Percentiles rank a stretch among this genome's conserved stretches.
These are phyloP conservation scores for Farysia itapuensis DNA, from an alignment of 1,284 basidiomycete genomes.

Conservation along the genomic window DNA sequence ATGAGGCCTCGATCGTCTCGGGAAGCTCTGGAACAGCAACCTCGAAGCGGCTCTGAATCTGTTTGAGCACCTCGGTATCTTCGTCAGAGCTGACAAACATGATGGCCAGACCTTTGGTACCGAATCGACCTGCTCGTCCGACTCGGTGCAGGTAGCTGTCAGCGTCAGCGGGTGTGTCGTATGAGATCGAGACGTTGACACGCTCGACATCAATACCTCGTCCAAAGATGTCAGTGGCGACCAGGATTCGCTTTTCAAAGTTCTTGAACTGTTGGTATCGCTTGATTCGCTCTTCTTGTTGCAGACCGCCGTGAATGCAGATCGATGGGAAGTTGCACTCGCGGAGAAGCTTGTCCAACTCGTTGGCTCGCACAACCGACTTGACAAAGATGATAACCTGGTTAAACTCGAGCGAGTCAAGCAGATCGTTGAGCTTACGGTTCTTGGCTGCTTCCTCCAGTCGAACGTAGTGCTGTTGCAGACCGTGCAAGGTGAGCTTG, in stretches of 20 bases:
- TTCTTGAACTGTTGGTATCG: constrained; percentile 99
- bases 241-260: constrained; percentile 87
- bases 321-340: constrained; percentile 99
- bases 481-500: constrained; percentile 94
- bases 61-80: constrained; percentile 88
- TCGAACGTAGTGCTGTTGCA: constrained; percentile 93
- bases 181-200: constrained; percentile 59
- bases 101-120: constrained; percentile 98
- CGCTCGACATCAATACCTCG: constrained; percentile 60
- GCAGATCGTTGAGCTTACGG: constrained; percentile 92
- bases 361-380: constrained; percentile 92
- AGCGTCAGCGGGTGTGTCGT: constrained; percentile 90
- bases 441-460: constrained; percentile 90
- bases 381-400: constrained; percentile 99
- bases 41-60: constrained; percentile 88
- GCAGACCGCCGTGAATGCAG: constrained; percentile 89
- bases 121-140: constrained; percentile 97
- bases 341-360: constrained; percentile 91
- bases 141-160: constrained; percentile 99
- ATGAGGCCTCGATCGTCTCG: constrained; percentile 79
- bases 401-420: constrained; percentile 98
- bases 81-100: constrained; percentile 90
- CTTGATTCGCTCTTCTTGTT: constrained; percentile 93
- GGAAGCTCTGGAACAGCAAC: constrained; percentile 89
- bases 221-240: constrained; percentile 59